phyloP scores from a whole-genome alignment of 2,329 filamentous ascomycete genomes.

The Verticillium klebahnii region DNA sequence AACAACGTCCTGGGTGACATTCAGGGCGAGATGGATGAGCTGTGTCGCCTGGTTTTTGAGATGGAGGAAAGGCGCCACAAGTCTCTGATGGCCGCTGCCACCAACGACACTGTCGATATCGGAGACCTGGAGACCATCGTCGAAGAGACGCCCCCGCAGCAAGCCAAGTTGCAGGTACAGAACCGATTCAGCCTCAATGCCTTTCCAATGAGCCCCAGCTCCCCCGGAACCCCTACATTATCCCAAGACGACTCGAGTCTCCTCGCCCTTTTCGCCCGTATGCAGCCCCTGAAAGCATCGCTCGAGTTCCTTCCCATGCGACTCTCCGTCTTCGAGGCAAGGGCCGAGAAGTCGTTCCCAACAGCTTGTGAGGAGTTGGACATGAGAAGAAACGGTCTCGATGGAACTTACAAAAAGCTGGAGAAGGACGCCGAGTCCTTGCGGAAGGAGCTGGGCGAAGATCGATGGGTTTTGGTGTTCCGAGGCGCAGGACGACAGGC shows the following conservation, averaged over 20 bases:
- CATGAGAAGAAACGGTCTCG: conserved; percentile 66
- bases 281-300: conserved; percentile 90
- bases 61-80: conserved; percentile 95
- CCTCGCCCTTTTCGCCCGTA: conserved; percentile 84
- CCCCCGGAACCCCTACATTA: conserved; percentile 51
- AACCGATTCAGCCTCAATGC: conserved; percentile 66
- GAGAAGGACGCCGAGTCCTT: conserved; percentile 87
- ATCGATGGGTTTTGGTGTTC: conserved; percentile 95
- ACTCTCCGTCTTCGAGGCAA: conserved; percentile 75
- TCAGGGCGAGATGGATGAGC: conserved; percentile 75
- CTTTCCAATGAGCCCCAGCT: conserved; percentile 59
- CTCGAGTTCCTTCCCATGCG: conserved; percentile 96
- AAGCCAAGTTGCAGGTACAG: conserved; percentile 45
- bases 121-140: conserved; percentile 90
- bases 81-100: conserved; percentile 58
- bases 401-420: conserved; percentile 82
- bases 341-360: conserved; percentile 76
- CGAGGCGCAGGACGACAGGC: conserved; percentile 87
- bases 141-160: conserved; percentile 66
- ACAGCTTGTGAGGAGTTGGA: conserved; percentile 88
- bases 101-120: conserved; percentile 69
- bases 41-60: conserved; percentile 82
- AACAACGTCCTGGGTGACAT: conserved; percentile 90
- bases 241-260: conserved; percentile 82
- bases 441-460: conserved; percentile 86